phyloP scores from a whole-genome alignment of 2,329 filamentous ascomycete genomes.

The Aspergillus sp. region DNA sequence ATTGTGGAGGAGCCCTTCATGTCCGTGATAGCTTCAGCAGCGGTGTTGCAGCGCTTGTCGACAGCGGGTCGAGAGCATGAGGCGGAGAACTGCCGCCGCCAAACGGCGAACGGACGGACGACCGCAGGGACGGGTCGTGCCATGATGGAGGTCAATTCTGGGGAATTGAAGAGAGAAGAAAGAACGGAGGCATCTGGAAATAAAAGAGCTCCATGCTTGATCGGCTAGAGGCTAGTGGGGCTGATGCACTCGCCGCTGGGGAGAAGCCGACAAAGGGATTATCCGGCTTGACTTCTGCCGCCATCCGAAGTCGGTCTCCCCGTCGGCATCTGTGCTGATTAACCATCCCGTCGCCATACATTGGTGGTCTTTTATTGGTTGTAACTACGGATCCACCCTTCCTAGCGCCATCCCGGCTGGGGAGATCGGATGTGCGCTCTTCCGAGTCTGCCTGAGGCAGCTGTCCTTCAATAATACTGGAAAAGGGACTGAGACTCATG shows the following conservation, averaged over 20 bases:
- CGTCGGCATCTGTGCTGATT: background rate
- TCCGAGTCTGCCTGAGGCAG: no score
- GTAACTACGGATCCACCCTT: no score
- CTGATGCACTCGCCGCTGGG: conserved; percentile 8
- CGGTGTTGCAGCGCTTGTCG: conserved; percentile 71
- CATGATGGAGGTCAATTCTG: conserved; percentile 23
- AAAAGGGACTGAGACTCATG: no score
- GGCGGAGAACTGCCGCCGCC: conserved; percentile 62
- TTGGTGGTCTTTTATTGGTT: no score
- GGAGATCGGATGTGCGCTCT: no score
- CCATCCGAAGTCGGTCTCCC: conserved; percentile 15
- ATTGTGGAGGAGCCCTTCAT: conserved; percentile 69
- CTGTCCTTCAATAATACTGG: no score
- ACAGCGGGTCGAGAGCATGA: conserved; percentile 65
- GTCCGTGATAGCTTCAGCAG: conserved; percentile 70
- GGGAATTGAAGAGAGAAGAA: conserved; percentile 9
- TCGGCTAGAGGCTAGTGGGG: conserved; percentile 20
- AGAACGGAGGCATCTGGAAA: conserved; percentile 7
- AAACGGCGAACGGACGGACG: conserved; percentile 31
- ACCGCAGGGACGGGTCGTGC: conserved; percentile 30
- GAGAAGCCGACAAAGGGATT: conserved; percentile 29
- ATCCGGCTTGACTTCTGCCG: conserved; percentile 22
- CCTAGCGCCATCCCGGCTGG: no score
- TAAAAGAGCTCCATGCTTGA: conserved; percentile 17
- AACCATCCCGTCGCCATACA: no score